Evolutionary conservation across 768 basidiomycete genomes (phyloP).

Genomic region (Podaxis carcinomalis): DNA sequence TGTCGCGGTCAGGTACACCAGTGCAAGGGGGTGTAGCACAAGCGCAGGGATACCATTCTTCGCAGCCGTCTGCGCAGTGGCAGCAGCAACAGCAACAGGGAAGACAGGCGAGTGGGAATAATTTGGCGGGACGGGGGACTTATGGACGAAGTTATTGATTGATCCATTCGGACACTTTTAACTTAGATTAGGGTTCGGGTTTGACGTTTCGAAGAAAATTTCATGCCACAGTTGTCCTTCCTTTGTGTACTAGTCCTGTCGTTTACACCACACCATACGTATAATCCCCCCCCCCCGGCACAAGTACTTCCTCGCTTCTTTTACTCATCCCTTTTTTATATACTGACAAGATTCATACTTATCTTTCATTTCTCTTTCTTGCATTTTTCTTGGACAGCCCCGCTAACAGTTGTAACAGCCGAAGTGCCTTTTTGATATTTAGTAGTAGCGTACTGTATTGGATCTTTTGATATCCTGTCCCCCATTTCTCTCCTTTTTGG

Average conservation of each 20-base stretch:
- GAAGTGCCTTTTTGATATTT: neutral
- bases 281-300: neutral
- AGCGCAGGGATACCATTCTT: neutral
- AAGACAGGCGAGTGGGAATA: slow-evolving; percentile 12
- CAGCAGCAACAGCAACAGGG: slow-evolving; percentile 15
- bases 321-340: neutral
- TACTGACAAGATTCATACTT: neutral
- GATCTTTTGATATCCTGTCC: neutral
- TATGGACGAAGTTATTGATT: slow-evolving; percentile 9
- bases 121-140: slow-evolving; percentile 14
- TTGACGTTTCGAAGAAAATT: neutral
- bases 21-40: neutral
- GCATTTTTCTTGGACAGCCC: neutral
- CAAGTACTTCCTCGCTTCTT: neutral
- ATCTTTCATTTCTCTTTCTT: neutral
- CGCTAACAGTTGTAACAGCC: neutral
- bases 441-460: neutral
- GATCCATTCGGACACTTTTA: neutral
- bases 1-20: neutral
- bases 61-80: neutral
- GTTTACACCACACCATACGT: neutral
- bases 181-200: neutral
- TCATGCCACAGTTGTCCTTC: neutral
- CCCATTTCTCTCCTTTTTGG: neutral
- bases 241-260: slow-evolving; percentile 3